Evolutionary conservation across 805 yeast genomes (phyloP).

Genomic region (Yarrowia yakushimensis): DNA sequence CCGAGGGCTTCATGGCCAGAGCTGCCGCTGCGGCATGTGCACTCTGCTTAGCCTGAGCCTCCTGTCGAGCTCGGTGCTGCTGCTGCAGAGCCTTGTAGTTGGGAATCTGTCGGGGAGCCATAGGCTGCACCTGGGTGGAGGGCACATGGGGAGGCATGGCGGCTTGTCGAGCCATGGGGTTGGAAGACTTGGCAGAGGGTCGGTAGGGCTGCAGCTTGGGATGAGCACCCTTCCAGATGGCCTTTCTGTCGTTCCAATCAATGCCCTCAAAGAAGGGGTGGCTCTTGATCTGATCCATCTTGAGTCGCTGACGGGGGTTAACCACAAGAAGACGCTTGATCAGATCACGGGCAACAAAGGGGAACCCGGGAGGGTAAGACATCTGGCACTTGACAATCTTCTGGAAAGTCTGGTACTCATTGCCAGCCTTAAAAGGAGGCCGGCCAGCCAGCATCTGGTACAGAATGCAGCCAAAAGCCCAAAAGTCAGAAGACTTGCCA

Average conservation of each 20-base stretch:
- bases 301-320: constrained; percentile 66
- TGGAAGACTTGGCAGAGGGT: constrained; percentile 27
- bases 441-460: constrained; percentile 77
- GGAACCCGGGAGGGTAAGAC: constrained; percentile 63
- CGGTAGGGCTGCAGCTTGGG: constrained; percentile 71
- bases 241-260: constrained; percentile 66
- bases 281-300: constrained; percentile 53
- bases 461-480: constrained; percentile 91
- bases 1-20: constrained; percentile 25
- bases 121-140: constrained; percentile 9
- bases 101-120: constrained; percentile 22
- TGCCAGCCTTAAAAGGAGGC: constrained; percentile 86
- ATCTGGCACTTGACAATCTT: constrained; percentile 78
- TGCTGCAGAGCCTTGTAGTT: constrained; percentile 27
- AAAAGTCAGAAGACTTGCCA: constrained; percentile 80
- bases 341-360: constrained; percentile 61
- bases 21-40: constrained; percentile 20
- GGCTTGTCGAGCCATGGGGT: constrained; percentile 26
- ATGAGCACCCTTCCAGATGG: constrained; percentile 64
- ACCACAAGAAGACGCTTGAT: constrained; percentile 61
- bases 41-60: constrained; percentile 23
- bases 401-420: constrained; percentile 84
- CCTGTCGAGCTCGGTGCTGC: constrained; percentile 19
- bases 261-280: constrained; percentile 70
- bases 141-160: constrained; percentile 11